phyloP scores from a whole-genome alignment of 257 asterid species.

The Solanum chiquidenum region DNA sequence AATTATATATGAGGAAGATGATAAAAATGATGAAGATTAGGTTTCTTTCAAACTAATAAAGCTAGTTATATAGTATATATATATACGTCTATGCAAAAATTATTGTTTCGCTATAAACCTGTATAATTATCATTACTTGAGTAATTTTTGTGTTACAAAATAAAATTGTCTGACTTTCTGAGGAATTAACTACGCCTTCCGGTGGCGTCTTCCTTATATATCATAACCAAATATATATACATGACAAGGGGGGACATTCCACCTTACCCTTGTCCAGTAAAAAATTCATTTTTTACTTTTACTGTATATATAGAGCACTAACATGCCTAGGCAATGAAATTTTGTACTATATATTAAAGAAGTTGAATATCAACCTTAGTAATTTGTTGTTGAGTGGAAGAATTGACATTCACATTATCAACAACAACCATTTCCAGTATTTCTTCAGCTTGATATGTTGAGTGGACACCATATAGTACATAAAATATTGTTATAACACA shows the following conservation, averaged over 20 bases:
- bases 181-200: too few species aligned
- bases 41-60: too few species aligned
- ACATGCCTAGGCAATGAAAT: neutral
- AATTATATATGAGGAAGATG: neutral
- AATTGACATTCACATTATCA: neutral
- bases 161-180: too few species aligned
- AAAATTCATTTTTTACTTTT: neutral
- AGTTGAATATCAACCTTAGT: neutral
- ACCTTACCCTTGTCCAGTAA: neutral
- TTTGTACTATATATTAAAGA: neutral
- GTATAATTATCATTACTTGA: too few species aligned
- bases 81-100: too few species aligned
- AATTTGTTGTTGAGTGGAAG: slow-evolving; percentile 3
- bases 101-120: too few species aligned
- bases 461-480: slow-evolving; percentile 30
- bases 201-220: too few species aligned
- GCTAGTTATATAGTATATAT: too few species aligned
- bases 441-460: slow-evolving; percentile 28
- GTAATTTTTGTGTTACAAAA: too few species aligned
- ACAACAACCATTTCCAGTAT: neutral
- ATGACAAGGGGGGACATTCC: neutral
- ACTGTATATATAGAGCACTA: neutral
- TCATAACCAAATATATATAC: neutral
- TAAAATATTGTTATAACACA: slow-evolving; percentile 17
- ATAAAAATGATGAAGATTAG: too few species aligned